A percentile compares a stretch with the other conserved stretches of the same genome.
These are phyloP conservation scores for Pyricularia pennisetigena DNA, from an alignment of 2,329 filamentous ascomycete genomes.

Conservation along the genomic window DNA sequence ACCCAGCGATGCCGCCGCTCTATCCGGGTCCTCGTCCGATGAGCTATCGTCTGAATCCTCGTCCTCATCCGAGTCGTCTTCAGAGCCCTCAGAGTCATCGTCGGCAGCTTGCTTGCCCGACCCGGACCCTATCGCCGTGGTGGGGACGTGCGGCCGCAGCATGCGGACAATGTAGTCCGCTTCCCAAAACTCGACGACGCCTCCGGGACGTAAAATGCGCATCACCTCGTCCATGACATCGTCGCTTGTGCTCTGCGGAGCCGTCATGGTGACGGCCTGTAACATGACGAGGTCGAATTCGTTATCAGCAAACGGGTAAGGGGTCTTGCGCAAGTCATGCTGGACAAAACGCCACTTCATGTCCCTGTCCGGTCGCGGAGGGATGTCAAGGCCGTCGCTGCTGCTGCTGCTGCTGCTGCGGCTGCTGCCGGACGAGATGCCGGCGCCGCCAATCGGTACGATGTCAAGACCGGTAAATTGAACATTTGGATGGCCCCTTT, in stretches of 20 bases:
- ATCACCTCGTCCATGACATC: slow-evolving; percentile 59
- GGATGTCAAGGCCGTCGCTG: slow-evolving; percentile 7
- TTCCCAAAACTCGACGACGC: slow-evolving; percentile 82
- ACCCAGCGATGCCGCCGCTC: slow-evolving; percentile 57
- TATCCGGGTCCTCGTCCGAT: slow-evolving; percentile 40
- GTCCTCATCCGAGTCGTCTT: slow-evolving; percentile 17
- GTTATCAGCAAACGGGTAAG: slow-evolving; percentile 67
- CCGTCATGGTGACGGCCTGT: slow-evolving; percentile 66
- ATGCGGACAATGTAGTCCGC: slow-evolving; percentile 77
- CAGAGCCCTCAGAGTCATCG: slow-evolving; percentile 17
- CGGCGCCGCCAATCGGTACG: slow-evolving; percentile 38
- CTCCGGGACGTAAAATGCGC: slow-evolving; percentile 67
- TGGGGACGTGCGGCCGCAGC: slow-evolving; percentile 66
- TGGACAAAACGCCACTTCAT: slow-evolving; percentile 86
- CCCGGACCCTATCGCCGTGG: slow-evolving; percentile 29
- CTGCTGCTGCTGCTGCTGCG: slow-evolving; percentile 6
- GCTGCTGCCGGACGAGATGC: slow-evolving; percentile 5
- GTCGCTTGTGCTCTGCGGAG: slow-evolving; percentile 50
- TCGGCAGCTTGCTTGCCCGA: slow-evolving; percentile 11
- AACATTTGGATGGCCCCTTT: slow-evolving; percentile 57
- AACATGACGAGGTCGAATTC: slow-evolving; percentile 85
- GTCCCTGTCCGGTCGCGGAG: slow-evolving; percentile 47
- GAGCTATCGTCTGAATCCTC: slow-evolving; percentile 26
- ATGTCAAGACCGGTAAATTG: slow-evolving; percentile 79
- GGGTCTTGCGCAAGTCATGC: slow-evolving; percentile 68